A percentile compares a stretch with the other conserved stretches of the same genome.
Conservation (phyloP, 495 filamentous ascomycete genomes). For the Trichoderma parareesei region DNA sequence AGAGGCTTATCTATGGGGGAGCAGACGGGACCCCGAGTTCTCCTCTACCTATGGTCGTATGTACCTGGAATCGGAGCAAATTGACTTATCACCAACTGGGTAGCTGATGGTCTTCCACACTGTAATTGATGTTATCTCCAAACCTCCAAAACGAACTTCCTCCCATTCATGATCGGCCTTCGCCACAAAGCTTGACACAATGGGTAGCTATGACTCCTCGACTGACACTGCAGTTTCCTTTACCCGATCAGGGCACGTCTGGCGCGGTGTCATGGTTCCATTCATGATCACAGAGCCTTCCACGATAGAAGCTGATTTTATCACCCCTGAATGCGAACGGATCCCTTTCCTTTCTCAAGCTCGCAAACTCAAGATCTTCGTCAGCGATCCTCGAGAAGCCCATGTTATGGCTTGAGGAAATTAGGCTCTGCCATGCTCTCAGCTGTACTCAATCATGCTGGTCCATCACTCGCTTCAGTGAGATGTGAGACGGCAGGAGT, state of each 20-base stretch:
- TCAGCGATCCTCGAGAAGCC: not conserved
- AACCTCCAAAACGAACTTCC: not conserved
- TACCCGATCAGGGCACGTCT: not conserved
- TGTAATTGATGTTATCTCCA: not conserved
- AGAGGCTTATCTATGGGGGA: too few relatives aligned
- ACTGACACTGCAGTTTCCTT: not conserved
- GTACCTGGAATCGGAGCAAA: not conserved
- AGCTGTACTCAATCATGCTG: not conserved
- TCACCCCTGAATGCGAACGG: not conserved
- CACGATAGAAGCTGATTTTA: not conserved
- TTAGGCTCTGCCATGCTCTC: not conserved
- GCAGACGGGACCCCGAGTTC: too few relatives aligned
- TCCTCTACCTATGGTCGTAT: too few relatives aligned
- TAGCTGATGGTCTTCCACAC: not conserved
- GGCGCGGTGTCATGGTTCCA: not conserved
- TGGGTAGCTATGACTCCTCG: not conserved
- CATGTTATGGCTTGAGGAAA: not conserved
- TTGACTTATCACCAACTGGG: not conserved
- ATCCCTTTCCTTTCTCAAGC: not conserved
- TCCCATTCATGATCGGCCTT: not conserved
- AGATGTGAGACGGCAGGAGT: not conserved
- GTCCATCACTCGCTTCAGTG: not conserved
- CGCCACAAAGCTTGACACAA: not conserved
- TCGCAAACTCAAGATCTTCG: not conserved
- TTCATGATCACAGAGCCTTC: not conserved